Evolutionary conservation across 2,329 filamentous ascomycete species (phyloP).

Genomic region (Hypoxylon sp.): DNA sequence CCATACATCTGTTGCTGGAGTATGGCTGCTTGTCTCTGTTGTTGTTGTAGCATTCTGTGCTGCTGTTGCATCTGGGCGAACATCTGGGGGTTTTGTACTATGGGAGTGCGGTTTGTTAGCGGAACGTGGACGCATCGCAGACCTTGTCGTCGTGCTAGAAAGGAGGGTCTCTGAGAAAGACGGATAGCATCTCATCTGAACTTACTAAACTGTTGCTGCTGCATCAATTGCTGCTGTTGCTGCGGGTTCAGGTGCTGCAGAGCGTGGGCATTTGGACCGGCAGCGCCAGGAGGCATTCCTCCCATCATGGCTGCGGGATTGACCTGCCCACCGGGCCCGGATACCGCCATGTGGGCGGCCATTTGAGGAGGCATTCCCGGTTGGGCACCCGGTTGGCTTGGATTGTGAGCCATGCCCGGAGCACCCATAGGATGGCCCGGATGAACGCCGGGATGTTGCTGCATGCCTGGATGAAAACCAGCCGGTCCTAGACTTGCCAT

Average conservation of each 20-base stretch:
- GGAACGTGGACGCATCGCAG: constrained; percentile 2
- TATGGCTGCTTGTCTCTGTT: constrained; percentile 51
- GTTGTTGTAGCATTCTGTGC: constrained; percentile 46
- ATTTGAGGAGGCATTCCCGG: constrained; percentile 78
- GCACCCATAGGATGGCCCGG: constrained; percentile 73
- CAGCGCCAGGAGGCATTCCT: constrained; percentile 78
- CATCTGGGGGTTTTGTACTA: constrained; percentile 54
- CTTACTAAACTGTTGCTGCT: constrained; percentile 59
- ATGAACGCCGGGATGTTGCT: constrained; percentile 77
- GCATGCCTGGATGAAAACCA: constrained; percentile 79
- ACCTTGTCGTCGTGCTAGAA: background rate
- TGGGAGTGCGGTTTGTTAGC: constrained; percentile 24
- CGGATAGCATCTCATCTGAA: constrained; percentile 16
- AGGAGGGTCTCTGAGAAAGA: background rate
- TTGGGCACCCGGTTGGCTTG: constrained; percentile 77
- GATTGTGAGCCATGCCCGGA: constrained; percentile 76
- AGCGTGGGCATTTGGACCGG: constrained; percentile 76
- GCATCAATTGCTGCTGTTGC: constrained; percentile 66
- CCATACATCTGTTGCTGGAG: constrained; percentile 54
- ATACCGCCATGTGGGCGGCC: constrained; percentile 77
- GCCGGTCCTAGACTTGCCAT: constrained; percentile 78
- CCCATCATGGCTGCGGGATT: constrained; percentile 82
- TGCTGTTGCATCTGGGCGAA: constrained; percentile 52
- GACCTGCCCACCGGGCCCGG: constrained; percentile 79
- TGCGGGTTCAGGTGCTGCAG: constrained; percentile 79